These are phyloP conservation scores for Fusarium nodosum DNA, from an alignment of 2,329 filamentous ascomycete species.

Conservation along the genomic window DNA sequence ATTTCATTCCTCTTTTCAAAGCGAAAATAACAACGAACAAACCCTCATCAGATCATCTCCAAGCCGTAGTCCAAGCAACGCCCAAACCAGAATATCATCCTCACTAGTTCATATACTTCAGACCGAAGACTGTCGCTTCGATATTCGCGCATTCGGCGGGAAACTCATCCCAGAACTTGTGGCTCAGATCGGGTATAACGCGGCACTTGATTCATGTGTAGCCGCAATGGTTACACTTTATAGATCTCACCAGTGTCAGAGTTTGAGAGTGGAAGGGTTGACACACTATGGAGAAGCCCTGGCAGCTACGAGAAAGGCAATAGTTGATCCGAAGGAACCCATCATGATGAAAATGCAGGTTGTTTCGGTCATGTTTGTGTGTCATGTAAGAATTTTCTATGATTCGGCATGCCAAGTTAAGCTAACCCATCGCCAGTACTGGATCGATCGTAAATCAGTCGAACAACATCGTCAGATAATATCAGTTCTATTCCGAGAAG, in stretches of 20 bases:
- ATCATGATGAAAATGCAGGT: slow-evolving; percentile 36
- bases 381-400: slow-evolving; percentile 25
- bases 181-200: slow-evolving; percentile 29
- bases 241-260: slow-evolving; percentile 13
- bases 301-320: slow-evolving; percentile 7
- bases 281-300: slow-evolving; percentile 36
- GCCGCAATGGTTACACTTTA: slow-evolving; percentile 37
- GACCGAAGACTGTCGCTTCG: slow-evolving; percentile 41
- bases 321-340: slow-evolving; percentile 20
- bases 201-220: slow-evolving; percentile 35
- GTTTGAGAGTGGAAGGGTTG: slow-evolving; percentile 32
- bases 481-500: slow-evolving; percentile 36
- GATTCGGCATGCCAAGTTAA: rapidly evolving
- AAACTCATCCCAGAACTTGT: slow-evolving; percentile 37
- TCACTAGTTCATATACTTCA: slow-evolving; percentile 38
- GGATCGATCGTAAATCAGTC: slow-evolving; percentile 34
- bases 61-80: slow-evolving; percentile 31
- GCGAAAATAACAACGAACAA: not conserved
- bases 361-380: slow-evolving; percentile 36
- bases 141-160: slow-evolving; percentile 40
- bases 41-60: not conserved
- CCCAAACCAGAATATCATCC: slow-evolving; percentile 24
- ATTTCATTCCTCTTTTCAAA: slow-evolving; percentile 26
- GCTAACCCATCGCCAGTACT: slow-evolving; percentile 9
- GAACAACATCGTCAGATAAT: slow-evolving; percentile 36